Evolutionary conservation across 768 basidiomycete genomes (phyloP), one percentile per base, ranked within the genome.

Genomic region (Sarcodon aspratus): DNA sequence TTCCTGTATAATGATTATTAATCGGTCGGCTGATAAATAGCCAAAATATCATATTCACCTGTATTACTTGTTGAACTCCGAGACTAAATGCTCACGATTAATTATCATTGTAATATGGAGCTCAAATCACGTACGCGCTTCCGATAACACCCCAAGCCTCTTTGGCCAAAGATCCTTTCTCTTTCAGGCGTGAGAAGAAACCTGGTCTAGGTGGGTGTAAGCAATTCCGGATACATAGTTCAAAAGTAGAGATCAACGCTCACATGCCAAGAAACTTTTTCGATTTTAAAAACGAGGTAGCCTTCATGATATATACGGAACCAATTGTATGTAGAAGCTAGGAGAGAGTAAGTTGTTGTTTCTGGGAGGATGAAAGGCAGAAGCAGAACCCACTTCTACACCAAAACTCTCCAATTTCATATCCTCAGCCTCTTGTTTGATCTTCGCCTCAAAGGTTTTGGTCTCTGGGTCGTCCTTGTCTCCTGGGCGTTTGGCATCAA

Each of bases 131-230:
- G 68, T 66, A 93, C 82, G 95, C 95, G 72, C 89, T 92, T 34
- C 91, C 89, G 51, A 98, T 85, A 52, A 98, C 85, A 12, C 92
- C 93, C 86, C 91, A 98, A 0, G 93, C 88, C 55, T 99, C 96
- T 65, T 98, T 98, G 27, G 93, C 85, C 47, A 94, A 72, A 0
- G 87, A 66, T 6, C 91, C 92, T 64, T 93, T 94, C 67, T 99
- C 96, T 67, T 95, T 98, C 58, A 99, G 64, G 33, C 86, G 78
- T 33, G 93, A 88, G 69, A 89, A 92, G 70, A 96, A 95, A 13
- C 93, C 94, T 7, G 85, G 84, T 50, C 84, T 85, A 50, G 6
- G 46, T n/a, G 51, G 36, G 36, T 40, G 21, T 40, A 45, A 51
- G 12, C 44, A 57, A 36, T 18, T 13, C 21, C 2, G 27, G 36